Percentiles rank a stretch among this genome's conserved stretches.
These are phyloP conservation scores for Jatropha curcas DNA, from an alignment of 345 rosid species.

Conservation along the genomic window DNA sequence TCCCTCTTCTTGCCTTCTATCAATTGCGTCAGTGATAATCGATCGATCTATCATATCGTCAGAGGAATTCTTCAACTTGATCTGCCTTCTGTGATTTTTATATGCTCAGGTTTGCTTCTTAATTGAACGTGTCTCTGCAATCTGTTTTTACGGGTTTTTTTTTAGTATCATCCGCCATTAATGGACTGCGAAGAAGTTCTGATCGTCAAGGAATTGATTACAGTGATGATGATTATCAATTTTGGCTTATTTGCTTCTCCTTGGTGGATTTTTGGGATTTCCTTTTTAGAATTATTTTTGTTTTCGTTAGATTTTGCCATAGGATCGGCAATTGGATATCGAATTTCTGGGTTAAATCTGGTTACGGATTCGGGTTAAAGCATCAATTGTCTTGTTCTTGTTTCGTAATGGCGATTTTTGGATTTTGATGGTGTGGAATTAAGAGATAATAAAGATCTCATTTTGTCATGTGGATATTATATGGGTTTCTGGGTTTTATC, in stretches of 20 bases:
- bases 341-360: not conserved
- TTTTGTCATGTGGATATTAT: too few species aligned
- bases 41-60: not conserved
- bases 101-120: constrained; percentile 7
- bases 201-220: not conserved
- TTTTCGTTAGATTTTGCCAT: not conserved
- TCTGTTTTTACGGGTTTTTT: not conserved
- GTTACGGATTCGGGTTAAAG: not conserved
- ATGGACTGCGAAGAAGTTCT: not conserved
- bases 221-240: not conserved
- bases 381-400: not conserved
- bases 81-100: not conserved
- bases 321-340: not conserved
- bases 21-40: too few species aligned
- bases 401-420: not conserved
- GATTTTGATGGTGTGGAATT: not conserved
- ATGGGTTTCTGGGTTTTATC: too few species aligned
- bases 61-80: not conserved
- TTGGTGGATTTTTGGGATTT: constrained; percentile 8
- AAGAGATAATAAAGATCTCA: not conserved
- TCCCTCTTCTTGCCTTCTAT: too few species aligned
- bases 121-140: not conserved
- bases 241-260: not conserved
- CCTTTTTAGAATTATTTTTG: not conserved
- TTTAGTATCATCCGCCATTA: not conserved